Evolutionary conservation across 257 asterid species (phyloP), one percentile per base, ranked within the genome.

Genomic region (Prunella vulgaris): DNA sequence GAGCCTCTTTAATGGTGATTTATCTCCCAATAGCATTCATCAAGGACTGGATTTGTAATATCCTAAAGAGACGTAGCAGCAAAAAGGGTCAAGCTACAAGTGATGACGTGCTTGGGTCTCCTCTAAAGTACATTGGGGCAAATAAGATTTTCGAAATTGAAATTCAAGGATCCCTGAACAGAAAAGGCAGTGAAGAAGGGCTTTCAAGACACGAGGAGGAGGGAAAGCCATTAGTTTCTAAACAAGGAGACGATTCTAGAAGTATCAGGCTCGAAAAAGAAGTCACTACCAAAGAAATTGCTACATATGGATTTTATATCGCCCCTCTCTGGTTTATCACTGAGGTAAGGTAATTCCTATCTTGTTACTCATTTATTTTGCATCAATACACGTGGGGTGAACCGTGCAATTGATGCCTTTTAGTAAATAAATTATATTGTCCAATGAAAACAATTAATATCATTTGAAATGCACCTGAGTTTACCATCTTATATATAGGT

Each of bases 241-340:
- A 72, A 72, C 78, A 33, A 46, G 80, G 70, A 10, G 89, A 74
- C 25, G 85, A 72, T 40, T 62, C 69, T 22, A 85, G 74, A 35
- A 76, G 65, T 76, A 35, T 35, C 68, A 82, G 69, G 33, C 80
- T 78, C 49, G 88, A 76, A 71, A 88, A 85, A 66, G 84, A 83
- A 78, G 68, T 82, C 74, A 87, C 97, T 3, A 74, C 93, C 59
- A 85, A 83, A 78, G 92, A 91, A 79, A 84, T 94, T 66, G 99
- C 99, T 75, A 74, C 84, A 44, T 91, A 84, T 75, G 99, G 97
- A 72, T 89, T 92, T 72, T 91, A 85, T 66, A 76, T 94, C 22
- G 99, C 99, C 60, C 99, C 99, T 64, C 90, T 94, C 75, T 94
- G 99, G 99, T 94, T 94, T 67, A 14, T 91, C 65, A 94, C 97